Evolutionary conservation across 2,329 filamentous ascomycete genomes (phyloP).

Genomic region (Claviceps arundinis): DNA sequence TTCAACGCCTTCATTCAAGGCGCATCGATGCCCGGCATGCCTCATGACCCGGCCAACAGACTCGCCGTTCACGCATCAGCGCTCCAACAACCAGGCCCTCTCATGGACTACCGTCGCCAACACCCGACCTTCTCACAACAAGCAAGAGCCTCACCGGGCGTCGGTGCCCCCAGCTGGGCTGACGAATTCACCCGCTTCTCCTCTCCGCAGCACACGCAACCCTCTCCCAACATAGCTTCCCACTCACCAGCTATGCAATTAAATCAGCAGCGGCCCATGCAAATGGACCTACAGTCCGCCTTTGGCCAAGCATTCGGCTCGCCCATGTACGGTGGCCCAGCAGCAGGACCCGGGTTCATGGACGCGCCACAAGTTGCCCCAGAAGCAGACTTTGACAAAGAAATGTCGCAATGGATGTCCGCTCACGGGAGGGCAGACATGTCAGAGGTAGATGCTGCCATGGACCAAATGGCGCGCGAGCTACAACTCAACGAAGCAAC

Average conservation of each 20-base stretch:
- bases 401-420: slow-evolving; percentile 29
- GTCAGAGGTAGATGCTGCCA: slow-evolving; percentile 27
- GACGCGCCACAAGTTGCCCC: slow-evolving; percentile 10
- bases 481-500: slow-evolving; percentile 23
- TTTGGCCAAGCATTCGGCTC: slow-evolving; percentile 16
- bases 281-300: slow-evolving; percentile 16
- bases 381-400: slow-evolving; percentile 24
- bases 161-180: slow-evolving; percentile 20
- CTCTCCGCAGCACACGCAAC: slow-evolving; percentile 12
- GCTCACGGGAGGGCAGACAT: slow-evolving; percentile 21
- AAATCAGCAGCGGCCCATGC: slow-evolving; percentile 12
- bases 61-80: slow-evolving; percentile 22
- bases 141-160: slow-evolving; percentile 11
- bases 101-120: not conserved
- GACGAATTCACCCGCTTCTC: slow-evolving; percentile 24
- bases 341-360: slow-evolving; percentile 11
- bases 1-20: slow-evolving; percentile 24
- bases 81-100: slow-evolving; percentile 8
- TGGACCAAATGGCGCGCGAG: slow-evolving; percentile 29
- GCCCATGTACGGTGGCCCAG: slow-evolving; percentile 15
- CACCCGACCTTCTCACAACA: slow-evolving; percentile 12
- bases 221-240: slow-evolving; percentile 7
- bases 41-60: slow-evolving; percentile 21
- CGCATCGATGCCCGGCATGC: slow-evolving; percentile 15
- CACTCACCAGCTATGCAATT: slow-evolving; percentile 13